These are phyloP conservation scores for Botrytis galanthina DNA, from an alignment of 2,329 filamentous ascomycete genomes.

Conservation along the genomic window DNA sequence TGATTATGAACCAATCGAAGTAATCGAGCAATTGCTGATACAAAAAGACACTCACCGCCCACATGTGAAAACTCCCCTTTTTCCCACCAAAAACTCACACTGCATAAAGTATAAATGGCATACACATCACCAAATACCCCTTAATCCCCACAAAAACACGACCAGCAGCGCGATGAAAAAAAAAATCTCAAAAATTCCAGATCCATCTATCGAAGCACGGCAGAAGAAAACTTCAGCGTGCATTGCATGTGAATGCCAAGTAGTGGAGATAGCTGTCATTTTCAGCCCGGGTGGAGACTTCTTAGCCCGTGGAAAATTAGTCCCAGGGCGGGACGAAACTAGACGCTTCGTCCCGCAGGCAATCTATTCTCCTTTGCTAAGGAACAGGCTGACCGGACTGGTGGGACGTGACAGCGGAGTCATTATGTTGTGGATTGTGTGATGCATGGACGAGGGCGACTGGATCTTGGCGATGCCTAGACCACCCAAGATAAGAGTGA, in stretches of 20 bases:
- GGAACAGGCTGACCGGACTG: background rate
- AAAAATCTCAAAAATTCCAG: background rate
- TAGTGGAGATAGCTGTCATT: background rate
- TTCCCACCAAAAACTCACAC: background rate
- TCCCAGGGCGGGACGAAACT: background rate
- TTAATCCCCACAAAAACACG: background rate
- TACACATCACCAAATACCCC: background rate
- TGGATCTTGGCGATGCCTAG: background rate
- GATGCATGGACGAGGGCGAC: background rate
- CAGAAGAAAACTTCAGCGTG: constrained; percentile 9
- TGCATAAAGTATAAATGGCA: background rate
- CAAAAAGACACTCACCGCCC: background rate
- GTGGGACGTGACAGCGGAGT: constrained; percentile 10
- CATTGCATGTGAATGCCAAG: constrained; percentile 1
- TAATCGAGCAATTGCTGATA: background rate
- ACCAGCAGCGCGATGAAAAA: background rate
- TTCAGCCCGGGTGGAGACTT: background rate
- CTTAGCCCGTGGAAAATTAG: background rate
- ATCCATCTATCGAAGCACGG: background rate
- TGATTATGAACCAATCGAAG: background rate
- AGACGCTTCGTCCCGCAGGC: background rate
- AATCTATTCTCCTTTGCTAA: background rate
- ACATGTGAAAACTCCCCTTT: background rate
- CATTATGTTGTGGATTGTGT: background rate
- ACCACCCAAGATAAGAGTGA: background rate